Percentiles rank a stretch among this genome's conserved stretches.
phyloP scores from a whole-genome alignment of 2,329 filamentous ascomycete genomes.

The Colletotrichum tamarilloi region DNA sequence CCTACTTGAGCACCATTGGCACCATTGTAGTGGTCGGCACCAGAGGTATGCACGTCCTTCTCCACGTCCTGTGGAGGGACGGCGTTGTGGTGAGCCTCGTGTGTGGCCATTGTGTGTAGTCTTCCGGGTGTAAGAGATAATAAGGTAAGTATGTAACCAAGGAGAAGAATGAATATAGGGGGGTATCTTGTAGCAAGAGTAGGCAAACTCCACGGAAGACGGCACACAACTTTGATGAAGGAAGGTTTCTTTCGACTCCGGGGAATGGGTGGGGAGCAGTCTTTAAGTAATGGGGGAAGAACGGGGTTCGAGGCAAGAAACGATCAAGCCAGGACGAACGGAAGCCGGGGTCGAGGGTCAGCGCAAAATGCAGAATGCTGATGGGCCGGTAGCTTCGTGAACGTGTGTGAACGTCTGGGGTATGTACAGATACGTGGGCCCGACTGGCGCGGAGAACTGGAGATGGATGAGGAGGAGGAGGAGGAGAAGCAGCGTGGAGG shows the following conservation, averaged over 20 bases:
- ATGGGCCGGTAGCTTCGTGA: constrained; percentile 23
- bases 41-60: constrained; percentile 35
- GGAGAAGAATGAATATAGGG: neutral
- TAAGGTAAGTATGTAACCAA: neutral
- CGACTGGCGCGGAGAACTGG: constrained; percentile 30
- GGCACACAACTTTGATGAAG: constrained; percentile 16
- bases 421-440: constrained; percentile 30
- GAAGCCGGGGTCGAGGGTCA: constrained; percentile 26
- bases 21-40: constrained; percentile 28
- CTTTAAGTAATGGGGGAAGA: constrained; percentile 31
- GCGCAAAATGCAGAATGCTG: constrained; percentile 22
- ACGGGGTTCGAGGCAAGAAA: constrained; percentile 5
- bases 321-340: constrained; percentile 20
- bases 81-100: constrained; percentile 18
- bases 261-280: constrained; percentile 21
- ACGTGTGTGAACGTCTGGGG: constrained; percentile 27
- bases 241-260: neutral
- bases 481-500: neutral
- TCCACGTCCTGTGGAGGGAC: constrained; percentile 21
- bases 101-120: constrained; percentile 33
- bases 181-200: constrained; percentile 11
- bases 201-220: constrained; percentile 25
- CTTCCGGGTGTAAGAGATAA: constrained; percentile 21
- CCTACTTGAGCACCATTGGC: constrained; percentile 21
- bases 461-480: constrained; percentile 13